Evolutionary conservation across 2,329 filamentous ascomycete genomes (phyloP).

Genomic region (Chaetomiaceae sp.): DNA sequence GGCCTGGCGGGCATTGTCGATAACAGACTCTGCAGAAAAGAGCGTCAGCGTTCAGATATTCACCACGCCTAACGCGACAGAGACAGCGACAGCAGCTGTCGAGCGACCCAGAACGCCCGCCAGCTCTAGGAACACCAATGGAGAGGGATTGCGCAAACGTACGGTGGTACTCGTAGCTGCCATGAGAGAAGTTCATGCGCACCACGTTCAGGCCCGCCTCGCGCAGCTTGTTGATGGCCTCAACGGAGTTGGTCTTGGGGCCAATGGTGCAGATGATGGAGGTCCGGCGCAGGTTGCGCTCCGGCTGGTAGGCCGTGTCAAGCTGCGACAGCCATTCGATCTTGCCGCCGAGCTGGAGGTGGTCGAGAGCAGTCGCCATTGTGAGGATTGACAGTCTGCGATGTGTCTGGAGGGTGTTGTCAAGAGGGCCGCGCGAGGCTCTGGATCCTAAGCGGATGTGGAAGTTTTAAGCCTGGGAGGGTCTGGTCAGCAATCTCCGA

Average conservation of each 20-base stretch:
- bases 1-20: constrained; percentile 88
- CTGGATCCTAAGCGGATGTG: not conserved
- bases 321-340: constrained; percentile 66
- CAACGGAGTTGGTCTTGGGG: constrained; percentile 96
- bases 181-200: constrained; percentile 99
- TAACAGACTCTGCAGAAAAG: constrained; percentile 69
- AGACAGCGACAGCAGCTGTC: not conserved
- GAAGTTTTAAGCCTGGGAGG: not conserved
- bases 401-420: not conserved
- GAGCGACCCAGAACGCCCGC: constrained; percentile 8
- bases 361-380: constrained; percentile 72
- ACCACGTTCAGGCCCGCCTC: constrained; percentile 92
- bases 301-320: constrained; percentile 82
- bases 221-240: constrained; percentile 94
- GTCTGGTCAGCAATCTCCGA: constrained; percentile 9
- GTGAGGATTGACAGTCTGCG: constrained; percentile 24
- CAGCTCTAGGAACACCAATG: not conserved
- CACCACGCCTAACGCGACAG: not conserved
- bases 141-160: constrained; percentile 15
- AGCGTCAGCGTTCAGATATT: constrained; percentile 53
- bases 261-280: constrained; percentile 99
- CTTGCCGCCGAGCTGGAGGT: constrained; percentile 72
- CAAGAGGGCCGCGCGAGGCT: constrained; percentile 4
- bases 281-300: constrained; percentile 88
- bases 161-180: constrained; percentile 69